Evolutionary conservation across 140 eudicot species (phyloP), one percentile per base, ranked within the genome.

Genomic region (Bidens hawaiensis): DNA sequence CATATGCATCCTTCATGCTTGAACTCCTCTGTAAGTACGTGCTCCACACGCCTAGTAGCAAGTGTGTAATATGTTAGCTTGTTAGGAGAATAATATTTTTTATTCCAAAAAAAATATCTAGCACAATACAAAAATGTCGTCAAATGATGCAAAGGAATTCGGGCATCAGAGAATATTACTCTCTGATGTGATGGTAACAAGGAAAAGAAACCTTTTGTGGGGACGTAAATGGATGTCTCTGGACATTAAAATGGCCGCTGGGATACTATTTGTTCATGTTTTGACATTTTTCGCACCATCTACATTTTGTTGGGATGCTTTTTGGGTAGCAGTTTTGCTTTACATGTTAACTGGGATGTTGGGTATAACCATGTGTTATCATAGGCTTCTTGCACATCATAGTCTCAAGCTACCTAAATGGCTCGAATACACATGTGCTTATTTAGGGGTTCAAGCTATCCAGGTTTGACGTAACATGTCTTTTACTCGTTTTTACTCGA

Each of bases 251-350:
- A 78, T 81, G 43, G 73, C 68, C 12, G 50, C 62, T 0, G 79
- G 71, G 30, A 80, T 88, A 18, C 62, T 72, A 30, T 40, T 60
- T 30, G 48, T 78, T 70, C 96, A 88, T 76, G 69, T 70, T 62
- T 23, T 88, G 43, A 73, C 80, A 25, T 41, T 88, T 53, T 80
- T 82, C 61, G 96, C 88, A 12, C 90, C 94, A 3, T 78, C 71
- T 41, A 75, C 80, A 4, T 82, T 85, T n/a, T n/a, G n/a, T n/a
- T n/a, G n/a, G n/a, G n/a, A n/a, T n/a, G n/a, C n/a, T n/a, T n/a
- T n/a, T n/a, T n/a, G n/a, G n/a, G n/a, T n/a, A n/a, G n/a, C n/a
- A n/a, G n/a, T n/a, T n/a, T n/a, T n/a, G n/a, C n/a, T n/a, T n/a
- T n/a, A n/a, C n/a, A n/a, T n/a, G n/a, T n/a, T n/a, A n/a, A n/a